Base-by-base conservation (phyloP, 805 yeast species). In the Metschnikowia colocasiae region DNA sequence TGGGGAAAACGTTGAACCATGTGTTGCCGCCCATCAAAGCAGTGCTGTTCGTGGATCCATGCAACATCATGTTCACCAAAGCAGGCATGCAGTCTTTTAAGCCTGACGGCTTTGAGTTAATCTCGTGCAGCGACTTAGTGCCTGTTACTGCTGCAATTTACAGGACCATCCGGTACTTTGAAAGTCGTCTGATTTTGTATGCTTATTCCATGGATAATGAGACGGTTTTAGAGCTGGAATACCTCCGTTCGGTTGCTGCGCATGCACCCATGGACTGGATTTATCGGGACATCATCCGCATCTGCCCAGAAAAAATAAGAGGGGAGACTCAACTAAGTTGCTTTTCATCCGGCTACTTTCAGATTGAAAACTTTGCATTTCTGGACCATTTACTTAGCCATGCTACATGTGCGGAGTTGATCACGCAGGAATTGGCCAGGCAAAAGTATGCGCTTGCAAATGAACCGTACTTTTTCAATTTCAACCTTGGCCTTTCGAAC, bases 21-120 rank as follows among this genome's bases (percentile, higher is more conserved):
- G 60, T 67, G 1, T 56, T 66, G 18, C 55, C 74, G 0, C 69
- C 72, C 4, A 59, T 71, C 5, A 58, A 72, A 50, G 60, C 69
- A 6, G 51, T 71, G 3, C 51, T 68, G 55, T 45, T 66, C 18
- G 62, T 67, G 16, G 76, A 72, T 42, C 58, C 73, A 13, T 56
- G 66, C 33, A 53, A 67, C 47, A 56, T 70, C 3, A 48, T 68
- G n/a, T 57, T 57, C 33, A 67, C 74, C 10, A 55, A 57, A 40
- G 60, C 58, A 10, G 72, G 70, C 16, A 62, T 67, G 51, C 54
- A 61, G 18, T 41, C 54, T 52, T 35, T 37, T 43, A 13, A 48
- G 38, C 48, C 59, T 4, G 64, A 58, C 42, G 48, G 54, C 36
- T 34, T 51, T 6, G 46, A 38, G 8, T 60, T 26, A 46, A 52